These are phyloP conservation scores for Styphnolobium japonicum DNA, from an alignment of 306 rosid species.

Conservation along the genomic window DNA sequence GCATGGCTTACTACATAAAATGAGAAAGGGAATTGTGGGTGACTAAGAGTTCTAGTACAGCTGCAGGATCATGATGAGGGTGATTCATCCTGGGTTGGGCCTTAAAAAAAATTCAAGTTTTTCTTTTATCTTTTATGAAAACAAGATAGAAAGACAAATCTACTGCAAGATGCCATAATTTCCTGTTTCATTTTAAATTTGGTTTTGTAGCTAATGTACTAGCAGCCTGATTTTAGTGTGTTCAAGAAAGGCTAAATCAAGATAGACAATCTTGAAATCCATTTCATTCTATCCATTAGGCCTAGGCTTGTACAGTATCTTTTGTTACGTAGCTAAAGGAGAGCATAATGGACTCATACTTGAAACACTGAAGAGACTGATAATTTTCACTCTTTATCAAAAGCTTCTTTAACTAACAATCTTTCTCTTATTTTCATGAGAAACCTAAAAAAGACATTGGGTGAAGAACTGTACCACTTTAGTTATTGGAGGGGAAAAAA, in stretches of 20 bases:
- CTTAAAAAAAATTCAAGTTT: too few species aligned
- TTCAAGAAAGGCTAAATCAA: slow-evolving; percentile 4
- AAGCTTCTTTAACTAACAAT: slow-evolving; percentile 70
- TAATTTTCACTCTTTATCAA: slow-evolving; percentile 62
- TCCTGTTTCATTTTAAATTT: background rate
- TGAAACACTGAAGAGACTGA: slow-evolving; percentile 49
- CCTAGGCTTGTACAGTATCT: background rate
- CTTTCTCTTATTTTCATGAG: slow-evolving; percentile 97
- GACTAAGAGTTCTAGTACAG: background rate
- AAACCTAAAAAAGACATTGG: slow-evolving; percentile 63
- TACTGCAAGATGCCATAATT: background rate
- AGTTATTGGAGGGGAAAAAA: slow-evolving; percentile 50
- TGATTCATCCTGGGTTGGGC: background rate
- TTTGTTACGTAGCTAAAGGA: slow-evolving; percentile 15
- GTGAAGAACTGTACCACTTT: slow-evolving; percentile 78
- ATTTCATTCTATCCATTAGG: slow-evolving; percentile 17
- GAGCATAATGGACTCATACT: slow-evolving; percentile 28
- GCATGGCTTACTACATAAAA: background rate
- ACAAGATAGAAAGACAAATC: background rate
- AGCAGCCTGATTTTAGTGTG: background rate
- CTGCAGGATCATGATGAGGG: background rate
- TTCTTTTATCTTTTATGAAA: background rate
- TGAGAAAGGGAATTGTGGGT: background rate
- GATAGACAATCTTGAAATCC: slow-evolving; percentile 10
- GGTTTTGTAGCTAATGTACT: slow-evolving; percentile 4